Conservation (phyloP, 2,329 filamentous ascomycete species). For the Delphinella strobiligena region DNA sequence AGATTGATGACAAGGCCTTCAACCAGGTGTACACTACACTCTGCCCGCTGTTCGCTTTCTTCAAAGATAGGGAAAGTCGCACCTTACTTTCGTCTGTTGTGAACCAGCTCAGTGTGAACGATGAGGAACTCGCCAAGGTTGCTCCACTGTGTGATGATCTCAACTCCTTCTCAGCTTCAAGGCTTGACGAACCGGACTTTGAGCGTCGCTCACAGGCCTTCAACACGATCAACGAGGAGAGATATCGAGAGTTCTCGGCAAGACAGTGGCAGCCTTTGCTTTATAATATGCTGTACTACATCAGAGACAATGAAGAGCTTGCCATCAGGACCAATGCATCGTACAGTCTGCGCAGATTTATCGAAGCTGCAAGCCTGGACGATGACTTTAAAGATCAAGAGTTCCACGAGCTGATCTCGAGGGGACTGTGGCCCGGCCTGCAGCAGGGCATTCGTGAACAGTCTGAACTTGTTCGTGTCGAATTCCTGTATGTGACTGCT, state of each 20-base stretch:
- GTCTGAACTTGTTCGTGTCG: slow-evolving; percentile 74
- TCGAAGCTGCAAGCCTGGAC: slow-evolving; percentile 46
- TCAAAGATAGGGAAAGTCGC: slow-evolving; percentile 70
- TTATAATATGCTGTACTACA: slow-evolving; percentile 80
- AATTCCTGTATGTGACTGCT: slow-evolving; percentile 70
- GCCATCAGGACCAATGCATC: slow-evolving; percentile 76
- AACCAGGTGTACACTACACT: slow-evolving; percentile 60
- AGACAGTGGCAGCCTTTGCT: slow-evolving; percentile 79
- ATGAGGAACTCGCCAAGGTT: slow-evolving; percentile 48
- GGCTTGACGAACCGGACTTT: slow-evolving; percentile 80
- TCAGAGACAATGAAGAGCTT: slow-evolving; percentile 77
- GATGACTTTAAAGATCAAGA: slow-evolving; percentile 29
- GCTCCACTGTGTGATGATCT: slow-evolving; percentile 63
- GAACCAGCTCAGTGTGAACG: slow-evolving; percentile 53
- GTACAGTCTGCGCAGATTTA: slow-evolving; percentile 65
- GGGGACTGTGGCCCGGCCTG: slow-evolving; percentile 61
- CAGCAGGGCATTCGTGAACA: slow-evolving; percentile 63
- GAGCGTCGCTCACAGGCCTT: slow-evolving; percentile 71
- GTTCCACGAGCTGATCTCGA: slow-evolving; percentile 48
- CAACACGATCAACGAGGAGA: slow-evolving; percentile 52
- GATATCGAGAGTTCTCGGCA: slow-evolving; percentile 48
- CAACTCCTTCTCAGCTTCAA: slow-evolving; percentile 62
- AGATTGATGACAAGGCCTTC: slow-evolving; percentile 46
- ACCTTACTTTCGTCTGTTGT: slow-evolving; percentile 63
- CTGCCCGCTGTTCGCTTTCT: slow-evolving; percentile 77